These are phyloP conservation scores for Capsella bursapastoris DNA, from an alignment of 345 rosid species.

Conservation along the genomic window DNA sequence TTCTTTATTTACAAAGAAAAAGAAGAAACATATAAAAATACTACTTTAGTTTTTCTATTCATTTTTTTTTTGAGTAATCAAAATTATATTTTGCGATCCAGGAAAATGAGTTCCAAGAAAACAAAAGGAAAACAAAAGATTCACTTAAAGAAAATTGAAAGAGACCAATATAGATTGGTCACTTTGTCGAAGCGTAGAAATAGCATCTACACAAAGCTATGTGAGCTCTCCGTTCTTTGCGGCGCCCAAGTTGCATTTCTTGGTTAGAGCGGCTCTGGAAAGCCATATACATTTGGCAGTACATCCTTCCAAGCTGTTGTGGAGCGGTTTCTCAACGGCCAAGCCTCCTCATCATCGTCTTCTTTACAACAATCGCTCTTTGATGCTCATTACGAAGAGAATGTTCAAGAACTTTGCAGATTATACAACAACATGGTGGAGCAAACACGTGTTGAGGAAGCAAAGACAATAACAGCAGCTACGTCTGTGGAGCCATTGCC, in stretches of 20 bases:
- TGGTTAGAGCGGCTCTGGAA: constrained; percentile 7
- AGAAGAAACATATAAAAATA: background rate
- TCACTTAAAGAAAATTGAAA: constrained; percentile 15
- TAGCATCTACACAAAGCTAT: constrained; percentile 29
- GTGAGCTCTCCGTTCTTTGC: constrained; percentile 32
- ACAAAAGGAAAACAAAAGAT: constrained; percentile 39
- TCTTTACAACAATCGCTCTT: background rate
- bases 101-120: constrained; percentile 17
- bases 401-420: constrained; percentile 7
- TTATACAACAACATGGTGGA: background rate
- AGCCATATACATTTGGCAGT: constrained; percentile 30
- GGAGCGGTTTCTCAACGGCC: constrained; percentile 3
- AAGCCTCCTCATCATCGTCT: background rate
- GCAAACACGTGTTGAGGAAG: background rate
- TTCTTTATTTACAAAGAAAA: background rate
- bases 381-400: constrained; percentile 16
- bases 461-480: background rate
- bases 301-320: constrained; percentile 29
- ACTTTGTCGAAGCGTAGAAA: constrained; percentile 34
- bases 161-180: constrained; percentile 7
- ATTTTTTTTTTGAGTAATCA: background rate
- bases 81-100: background rate
- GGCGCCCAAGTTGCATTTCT: constrained; percentile 30
- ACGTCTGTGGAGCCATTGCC: background rate
- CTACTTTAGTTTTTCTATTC: background rate